These are phyloP conservation scores for Stentor roeselii DNA, from an alignment of 73 alveolate species.

Conservation along the genomic window DNA sequence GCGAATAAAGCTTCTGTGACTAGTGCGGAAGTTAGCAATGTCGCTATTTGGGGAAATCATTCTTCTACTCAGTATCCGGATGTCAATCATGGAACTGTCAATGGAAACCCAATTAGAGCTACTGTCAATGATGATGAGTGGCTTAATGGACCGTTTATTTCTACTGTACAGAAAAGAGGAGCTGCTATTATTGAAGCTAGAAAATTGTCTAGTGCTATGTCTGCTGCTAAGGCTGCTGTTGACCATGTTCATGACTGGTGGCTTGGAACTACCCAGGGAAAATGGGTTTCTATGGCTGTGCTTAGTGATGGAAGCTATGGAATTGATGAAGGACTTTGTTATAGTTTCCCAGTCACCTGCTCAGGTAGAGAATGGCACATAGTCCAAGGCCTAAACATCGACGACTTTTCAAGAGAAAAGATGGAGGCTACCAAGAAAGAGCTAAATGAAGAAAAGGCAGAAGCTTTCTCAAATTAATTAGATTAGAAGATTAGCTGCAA, in stretches of 20 bases:
- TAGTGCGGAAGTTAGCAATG: conserved; percentile 46
- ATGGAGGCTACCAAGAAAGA: conserved; percentile 49
- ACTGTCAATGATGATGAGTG: conserved; percentile 51
- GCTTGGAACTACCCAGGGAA: conserved; percentile 63
- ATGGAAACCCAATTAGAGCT: conserved; percentile 48
- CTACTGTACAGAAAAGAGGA: conserved; percentile 78
- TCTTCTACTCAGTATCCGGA: conserved; percentile 66
- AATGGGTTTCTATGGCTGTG: conserved; percentile 71
- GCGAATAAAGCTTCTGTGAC: conserved; percentile 43
- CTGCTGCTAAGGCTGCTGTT: conserved; percentile 87
- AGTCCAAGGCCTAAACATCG: conserved; percentile 50
- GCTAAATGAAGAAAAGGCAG: conserved; percentile 45
- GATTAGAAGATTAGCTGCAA: too few species aligned
- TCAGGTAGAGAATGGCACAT: conserved; percentile 63
- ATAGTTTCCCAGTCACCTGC: conserved; percentile 79
- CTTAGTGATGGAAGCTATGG: conserved; percentile 66
- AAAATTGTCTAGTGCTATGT: conserved; percentile 65
- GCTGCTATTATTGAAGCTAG: conserved; percentile 75
- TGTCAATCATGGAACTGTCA: conserved; percentile 35
- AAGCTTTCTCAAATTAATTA: too few species aligned
- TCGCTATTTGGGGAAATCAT: conserved; percentile 87
- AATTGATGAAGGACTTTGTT: conserved; percentile 58
- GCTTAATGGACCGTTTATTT: conserved; percentile 55
- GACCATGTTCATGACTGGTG: conserved; percentile 87
- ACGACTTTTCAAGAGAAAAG: conserved; percentile 43